Conservation (phyloP, 805 yeast genomes). For the Myxozyma mucilagina region DNA sequence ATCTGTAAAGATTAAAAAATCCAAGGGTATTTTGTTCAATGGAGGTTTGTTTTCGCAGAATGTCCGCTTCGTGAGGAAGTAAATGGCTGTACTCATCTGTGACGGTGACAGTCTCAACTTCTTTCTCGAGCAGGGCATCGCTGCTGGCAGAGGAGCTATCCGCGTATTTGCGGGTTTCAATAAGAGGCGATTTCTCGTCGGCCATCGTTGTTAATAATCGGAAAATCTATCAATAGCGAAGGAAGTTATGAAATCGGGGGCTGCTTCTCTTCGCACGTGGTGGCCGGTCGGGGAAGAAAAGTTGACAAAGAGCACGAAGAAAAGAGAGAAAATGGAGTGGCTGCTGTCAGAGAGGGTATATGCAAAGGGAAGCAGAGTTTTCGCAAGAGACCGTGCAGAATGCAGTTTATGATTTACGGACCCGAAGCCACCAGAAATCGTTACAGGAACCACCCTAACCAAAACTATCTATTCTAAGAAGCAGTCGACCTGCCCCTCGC, state of each 20-base stretch:
- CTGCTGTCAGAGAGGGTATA: too few relatives aligned
- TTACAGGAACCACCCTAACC: too few relatives aligned
- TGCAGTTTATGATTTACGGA: too few relatives aligned
- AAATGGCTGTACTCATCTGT: constrained; percentile 34
- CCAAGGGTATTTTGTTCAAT: constrained; percentile 25
- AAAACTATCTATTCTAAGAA: too few relatives aligned
- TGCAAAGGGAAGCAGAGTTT: too few relatives aligned
- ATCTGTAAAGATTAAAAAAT: constrained; percentile 40
- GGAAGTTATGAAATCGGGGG: background rate
- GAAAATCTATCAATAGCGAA: background rate
- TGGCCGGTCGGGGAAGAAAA: background rate
- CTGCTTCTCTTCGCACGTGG: background rate
- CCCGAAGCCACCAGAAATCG: too few relatives aligned
- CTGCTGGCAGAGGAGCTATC: constrained; percentile 4
- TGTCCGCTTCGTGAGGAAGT: constrained; percentile 39
- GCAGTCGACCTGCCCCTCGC: too few relatives aligned
- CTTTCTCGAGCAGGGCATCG: constrained; percentile 9
- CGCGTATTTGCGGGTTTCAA: constrained; percentile 4
- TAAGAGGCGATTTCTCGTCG: constrained; percentile 16
- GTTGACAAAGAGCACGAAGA: background rate
- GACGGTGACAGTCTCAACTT: constrained; percentile 5
- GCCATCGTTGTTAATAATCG: background rate
- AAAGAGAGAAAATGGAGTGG: background rate
- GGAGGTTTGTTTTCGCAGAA: constrained; percentile 41
- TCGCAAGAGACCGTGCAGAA: too few relatives aligned